Evolutionary conservation across 1,139 yeast species (phyloP).

Genomic region (Komagataea norvegica): DNA sequence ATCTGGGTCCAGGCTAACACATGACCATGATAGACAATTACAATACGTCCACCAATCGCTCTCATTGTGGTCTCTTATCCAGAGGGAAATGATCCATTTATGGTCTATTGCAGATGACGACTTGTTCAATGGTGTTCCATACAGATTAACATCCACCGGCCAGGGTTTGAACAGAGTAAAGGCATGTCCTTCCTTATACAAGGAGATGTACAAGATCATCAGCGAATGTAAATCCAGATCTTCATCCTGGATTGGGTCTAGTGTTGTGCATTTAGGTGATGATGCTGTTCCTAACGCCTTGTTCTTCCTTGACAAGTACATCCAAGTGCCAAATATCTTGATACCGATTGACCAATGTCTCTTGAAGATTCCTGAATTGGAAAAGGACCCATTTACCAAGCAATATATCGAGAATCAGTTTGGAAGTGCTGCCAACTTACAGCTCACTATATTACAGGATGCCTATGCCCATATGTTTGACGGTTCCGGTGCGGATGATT

Average conservation of each 20-base stretch:
- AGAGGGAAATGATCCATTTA: conserved; percentile 65
- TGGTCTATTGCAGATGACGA: conserved; percentile 74
- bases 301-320: conserved; percentile 67
- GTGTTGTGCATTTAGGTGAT: conserved; percentile 73
- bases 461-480: conserved; percentile 74
- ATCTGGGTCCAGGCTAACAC: conserved; percentile 64
- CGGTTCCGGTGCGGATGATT: conserved; percentile 74
- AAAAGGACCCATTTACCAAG: conserved; percentile 42
- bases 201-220: conserved; percentile 63
- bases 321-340: conserved; percentile 68
- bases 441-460: conserved; percentile 52
- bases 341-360: conserved; percentile 62
- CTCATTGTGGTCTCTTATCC: conserved; percentile 66
- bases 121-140: conserved; percentile 45
- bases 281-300: conserved; percentile 76
- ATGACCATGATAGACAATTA: conserved; percentile 62
- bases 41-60: conserved; percentile 67
- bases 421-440: conserved; percentile 46
- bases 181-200: conserved; percentile 58
- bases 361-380: conserved; percentile 45
- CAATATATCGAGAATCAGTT: conserved; percentile 53
- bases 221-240: conserved; percentile 56
- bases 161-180: conserved; percentile 73
- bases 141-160: conserved; percentile 64
- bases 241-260: conserved; percentile 69